Conservation (phyloP, 306 rosid genomes). For the Ochetophila trinervis region DNA sequence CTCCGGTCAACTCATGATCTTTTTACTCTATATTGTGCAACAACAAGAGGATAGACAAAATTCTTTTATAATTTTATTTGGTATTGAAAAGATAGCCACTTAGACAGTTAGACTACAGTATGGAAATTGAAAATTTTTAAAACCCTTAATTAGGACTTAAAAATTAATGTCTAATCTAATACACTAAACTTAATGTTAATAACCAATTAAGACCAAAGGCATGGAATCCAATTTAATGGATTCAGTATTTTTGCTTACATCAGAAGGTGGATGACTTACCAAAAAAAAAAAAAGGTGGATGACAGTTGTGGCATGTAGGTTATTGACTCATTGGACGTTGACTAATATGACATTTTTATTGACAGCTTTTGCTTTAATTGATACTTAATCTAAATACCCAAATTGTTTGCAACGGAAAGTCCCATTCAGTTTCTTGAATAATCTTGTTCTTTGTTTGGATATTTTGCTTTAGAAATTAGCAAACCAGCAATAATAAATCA, state of each 20-base stretch:
- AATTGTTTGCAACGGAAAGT: not conserved
- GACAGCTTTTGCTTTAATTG: conserved; percentile 9
- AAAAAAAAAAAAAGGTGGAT: no score
- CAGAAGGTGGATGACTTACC: conserved; percentile 32
- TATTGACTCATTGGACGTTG: conserved; percentile 16
- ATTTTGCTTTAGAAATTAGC: no score
- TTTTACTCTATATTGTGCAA: not conserved
- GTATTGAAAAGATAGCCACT: not conserved
- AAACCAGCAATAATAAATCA: no score
- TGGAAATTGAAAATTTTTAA: not conserved
- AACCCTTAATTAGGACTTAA: not conserved
- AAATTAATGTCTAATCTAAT: conserved; percentile 5
- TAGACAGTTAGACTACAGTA: not conserved
- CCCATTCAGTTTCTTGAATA: not conserved
- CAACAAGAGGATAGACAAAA: not conserved
- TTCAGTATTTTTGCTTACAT: conserved; percentile 9
- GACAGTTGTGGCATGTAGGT: conserved; percentile 32
- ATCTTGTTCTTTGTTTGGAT: not conserved
- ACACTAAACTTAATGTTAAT: not conserved
- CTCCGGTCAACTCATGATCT: no score
- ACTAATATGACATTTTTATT: conserved; percentile 14
- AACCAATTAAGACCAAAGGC: not conserved
- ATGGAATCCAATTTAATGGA: conserved; percentile 5
- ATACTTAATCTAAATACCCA: not conserved
- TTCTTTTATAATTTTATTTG: not conserved